Base-by-base conservation (phyloP, 2,329 filamentous ascomycete species). In the Gaeumannomyces sp. region DNA sequence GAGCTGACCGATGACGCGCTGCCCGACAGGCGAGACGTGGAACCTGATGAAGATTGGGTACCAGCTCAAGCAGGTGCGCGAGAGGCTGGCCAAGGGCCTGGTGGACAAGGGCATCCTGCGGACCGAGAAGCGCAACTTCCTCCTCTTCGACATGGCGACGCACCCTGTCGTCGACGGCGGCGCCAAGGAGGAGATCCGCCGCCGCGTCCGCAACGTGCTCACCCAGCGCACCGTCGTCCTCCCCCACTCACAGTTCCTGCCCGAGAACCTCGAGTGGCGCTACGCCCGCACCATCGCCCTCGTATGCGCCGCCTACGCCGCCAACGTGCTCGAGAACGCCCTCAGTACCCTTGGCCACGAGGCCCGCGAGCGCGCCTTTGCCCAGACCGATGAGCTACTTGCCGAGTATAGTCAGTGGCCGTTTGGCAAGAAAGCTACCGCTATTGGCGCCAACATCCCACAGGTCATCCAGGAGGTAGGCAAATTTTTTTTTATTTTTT, bases 11-110 rank as follows among this genome's bases (percentile, higher is more conserved):
- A 53, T 45, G 13, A 10, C 64, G 64, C 64, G 35, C 68, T 66
- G 60, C 50, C 22, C 11, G 28, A 59, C 74, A 98, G 94, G 95
- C 76, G 95, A 99, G 79, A 99, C 95, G 64, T 99, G 95, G 95
- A 99, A 99, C 76, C 82, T 99, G 69, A 98, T 99, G 95, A 99
- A 99, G 83, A 99, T 99, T 72, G 95, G 95, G 76, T 99, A 99
- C 79, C 95, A 99, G 82, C 85, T 99, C 72, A 99, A 99, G 82
- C 95, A 99, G 84, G 95, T 99, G 66, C 93, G 95, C 75, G 95
- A 99, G 81, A 91, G 95, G 65, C 85, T 99, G 65, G 94, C 93
- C 73, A 99, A 99, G 80, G 95, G 95, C 45, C 87, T 99, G 60
- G 95, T 99, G 69, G 95, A 99, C 81, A 99, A 99, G 81, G 95